Evolutionary conservation across 495 filamentous ascomycete genomes (phyloP).

Genomic region (Cladorrhinum samala): DNA sequence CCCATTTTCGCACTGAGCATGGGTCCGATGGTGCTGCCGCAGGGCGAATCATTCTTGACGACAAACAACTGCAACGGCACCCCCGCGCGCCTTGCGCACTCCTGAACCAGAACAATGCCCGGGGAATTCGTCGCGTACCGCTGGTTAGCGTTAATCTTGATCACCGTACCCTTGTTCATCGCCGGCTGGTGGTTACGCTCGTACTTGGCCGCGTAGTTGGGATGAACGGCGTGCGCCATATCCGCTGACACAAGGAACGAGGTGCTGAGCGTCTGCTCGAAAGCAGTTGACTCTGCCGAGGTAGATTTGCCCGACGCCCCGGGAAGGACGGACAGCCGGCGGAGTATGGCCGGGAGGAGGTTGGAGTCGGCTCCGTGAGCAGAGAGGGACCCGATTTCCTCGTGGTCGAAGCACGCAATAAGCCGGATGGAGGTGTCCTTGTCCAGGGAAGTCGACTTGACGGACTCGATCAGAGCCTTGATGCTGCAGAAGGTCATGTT

Average conservation of each 20-base stretch:
- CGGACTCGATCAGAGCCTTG: slow-evolving; percentile 71
- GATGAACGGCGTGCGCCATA: slow-evolving; percentile 93
- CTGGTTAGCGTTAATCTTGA: slow-evolving; percentile 97
- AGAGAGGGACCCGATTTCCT: slow-evolving; percentile 87
- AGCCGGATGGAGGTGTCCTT: slow-evolving; percentile 77
- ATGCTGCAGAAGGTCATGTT: slow-evolving; percentile 90
- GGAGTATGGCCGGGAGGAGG: slow-evolving; percentile 79
- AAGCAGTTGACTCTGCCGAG: slow-evolving; percentile 64
- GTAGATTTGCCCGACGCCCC: slow-evolving; percentile 37
- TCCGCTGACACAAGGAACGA: slow-evolving; percentile 95
- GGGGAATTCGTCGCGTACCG: slow-evolving; percentile 95
- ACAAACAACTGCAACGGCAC: slow-evolving; percentile 94
- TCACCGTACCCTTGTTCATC: slow-evolving; percentile 92
- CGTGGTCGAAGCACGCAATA: slow-evolving; percentile 91
- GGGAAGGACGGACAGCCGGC: slow-evolving; percentile 76
- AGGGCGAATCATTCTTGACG: slow-evolving; percentile 88
- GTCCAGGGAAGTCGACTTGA: slow-evolving; percentile 57
- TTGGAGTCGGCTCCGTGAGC: slow-evolving; percentile 94
- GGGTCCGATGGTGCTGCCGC: slow-evolving; percentile 93
- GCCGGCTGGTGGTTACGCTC: slow-evolving; percentile 84
- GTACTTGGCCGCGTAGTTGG: slow-evolving; percentile 89
- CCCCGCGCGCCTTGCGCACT: slow-evolving; percentile 60
- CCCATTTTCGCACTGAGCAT: slow-evolving; percentile 85
- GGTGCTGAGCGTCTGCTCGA: slow-evolving; percentile 86
- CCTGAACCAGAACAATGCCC: slow-evolving; percentile 86